Conservation (phyloP, 2,329 filamentous ascomycete species). For the Penicillium sp. region DNA sequence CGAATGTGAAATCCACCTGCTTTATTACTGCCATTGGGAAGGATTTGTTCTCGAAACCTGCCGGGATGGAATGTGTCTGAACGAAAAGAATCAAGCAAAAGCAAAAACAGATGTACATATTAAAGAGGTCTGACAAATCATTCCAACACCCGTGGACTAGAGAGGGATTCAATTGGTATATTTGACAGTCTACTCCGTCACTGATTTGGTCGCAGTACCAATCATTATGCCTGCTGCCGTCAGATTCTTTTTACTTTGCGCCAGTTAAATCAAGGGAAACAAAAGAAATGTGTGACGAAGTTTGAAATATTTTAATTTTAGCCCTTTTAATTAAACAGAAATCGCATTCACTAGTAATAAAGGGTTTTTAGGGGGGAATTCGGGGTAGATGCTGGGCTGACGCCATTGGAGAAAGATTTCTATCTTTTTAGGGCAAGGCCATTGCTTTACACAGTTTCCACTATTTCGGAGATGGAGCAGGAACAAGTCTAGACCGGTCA, state of each 20-base stretch:
- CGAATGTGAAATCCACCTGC: constrained; percentile 17
- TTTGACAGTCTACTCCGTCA: not conserved
- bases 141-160: not conserved
- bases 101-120: not conserved
- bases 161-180: not conserved
- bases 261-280: constrained; percentile 18
- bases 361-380: not conserved
- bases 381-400: constrained; percentile 14
- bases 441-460: not conserved
- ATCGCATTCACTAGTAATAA: not conserved
- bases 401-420: constrained; percentile 10
- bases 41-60: constrained; percentile 3
- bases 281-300: constrained; percentile 8
- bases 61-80: constrained; percentile 11
- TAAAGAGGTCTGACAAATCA: constrained; percentile 5
- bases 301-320: not conserved
- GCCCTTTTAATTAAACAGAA: not conserved
- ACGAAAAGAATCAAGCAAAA: constrained; percentile 6
- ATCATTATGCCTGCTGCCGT: constrained; percentile 21
- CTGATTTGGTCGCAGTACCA: constrained; percentile 19
- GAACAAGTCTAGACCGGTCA: constrained; percentile 27
- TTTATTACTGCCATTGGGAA: not conserved
- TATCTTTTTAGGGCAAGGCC: not conserved
- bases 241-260: constrained; percentile 14
- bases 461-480: constrained; percentile 20